These are phyloP conservation scores for Penium margaritaceum DNA, from an alignment of 139 green algal genomes.

Conservation along the genomic window DNA sequence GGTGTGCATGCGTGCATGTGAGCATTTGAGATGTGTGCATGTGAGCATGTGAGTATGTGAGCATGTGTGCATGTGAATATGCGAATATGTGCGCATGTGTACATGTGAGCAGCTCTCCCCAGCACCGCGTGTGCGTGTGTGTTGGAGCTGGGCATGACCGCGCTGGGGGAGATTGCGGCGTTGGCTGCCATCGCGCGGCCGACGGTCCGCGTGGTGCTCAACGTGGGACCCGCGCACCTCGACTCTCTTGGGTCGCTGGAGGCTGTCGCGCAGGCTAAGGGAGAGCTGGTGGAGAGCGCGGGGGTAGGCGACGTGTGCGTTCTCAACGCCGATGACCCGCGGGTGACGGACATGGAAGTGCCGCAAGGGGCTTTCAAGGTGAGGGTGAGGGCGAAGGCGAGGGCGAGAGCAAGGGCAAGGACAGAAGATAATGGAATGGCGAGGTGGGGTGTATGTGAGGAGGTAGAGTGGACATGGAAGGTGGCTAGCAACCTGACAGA, in stretches of 20 bases:
- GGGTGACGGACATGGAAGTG: conserved; percentile 34
- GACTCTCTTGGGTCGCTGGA: conserved; percentile 35
- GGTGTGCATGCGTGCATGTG: too few species aligned
- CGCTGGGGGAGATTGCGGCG: conserved; percentile 41
- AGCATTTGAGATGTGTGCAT: too few species aligned
- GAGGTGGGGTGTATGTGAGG: too few species aligned
- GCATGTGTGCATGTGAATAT: too few species aligned
- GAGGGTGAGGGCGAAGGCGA: too few species aligned
- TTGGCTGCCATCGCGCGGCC: conserved; percentile 34
- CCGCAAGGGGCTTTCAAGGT: too few species aligned
- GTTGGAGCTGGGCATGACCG: conserved; percentile 52
- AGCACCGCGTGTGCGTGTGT: conserved; percentile 12
- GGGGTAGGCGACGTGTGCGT: conserved; percentile 40
- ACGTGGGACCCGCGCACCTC: conserved; percentile 46
- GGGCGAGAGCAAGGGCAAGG: too few species aligned
- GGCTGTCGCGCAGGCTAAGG: conserved; percentile 44
- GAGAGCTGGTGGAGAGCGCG: conserved; percentile 41
- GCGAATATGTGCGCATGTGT: too few species aligned
- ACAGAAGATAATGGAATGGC: too few species aligned
- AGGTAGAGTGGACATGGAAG: too few species aligned
- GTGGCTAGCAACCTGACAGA: too few species aligned
- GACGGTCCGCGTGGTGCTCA: conserved; percentile 47
- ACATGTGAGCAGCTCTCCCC: conserved; percentile 1
- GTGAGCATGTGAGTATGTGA: too few species aligned
- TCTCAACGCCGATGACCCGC: conserved; percentile 44